phyloP scores from a whole-genome alignment of 2,329 filamentous ascomycete species.

The Colletotrichum chrysophilum region DNA sequence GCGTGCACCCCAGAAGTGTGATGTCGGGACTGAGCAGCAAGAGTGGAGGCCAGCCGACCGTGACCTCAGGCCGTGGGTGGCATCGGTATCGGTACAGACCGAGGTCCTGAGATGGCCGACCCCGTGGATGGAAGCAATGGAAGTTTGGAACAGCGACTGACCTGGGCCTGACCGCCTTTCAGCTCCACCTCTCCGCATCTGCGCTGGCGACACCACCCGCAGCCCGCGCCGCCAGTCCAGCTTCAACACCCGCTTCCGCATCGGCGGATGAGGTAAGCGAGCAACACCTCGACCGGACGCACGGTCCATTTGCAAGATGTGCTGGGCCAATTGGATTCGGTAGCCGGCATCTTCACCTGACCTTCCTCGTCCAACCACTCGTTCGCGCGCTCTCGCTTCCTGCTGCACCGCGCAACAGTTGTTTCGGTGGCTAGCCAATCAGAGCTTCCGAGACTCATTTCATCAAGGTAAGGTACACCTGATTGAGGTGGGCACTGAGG shows the following conservation, averaged over 20 bases:
- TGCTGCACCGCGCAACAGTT: not conserved
- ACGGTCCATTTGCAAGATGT: not conserved
- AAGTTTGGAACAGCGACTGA: not conserved
- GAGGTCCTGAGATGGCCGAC: not conserved
- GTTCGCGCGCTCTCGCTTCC: not conserved
- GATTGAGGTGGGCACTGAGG: not conserved
- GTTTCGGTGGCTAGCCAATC: not conserved
- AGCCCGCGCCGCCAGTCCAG: not conserved
- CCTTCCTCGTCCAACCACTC: not conserved
- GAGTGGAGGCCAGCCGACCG: not conserved
- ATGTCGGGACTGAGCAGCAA: not conserved
- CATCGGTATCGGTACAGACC: not conserved
- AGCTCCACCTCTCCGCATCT: conserved; percentile 10
- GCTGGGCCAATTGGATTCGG: not conserved
- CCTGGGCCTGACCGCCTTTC: conserved; percentile 14
- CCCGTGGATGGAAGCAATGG: not conserved
- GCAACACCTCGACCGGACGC: not conserved
- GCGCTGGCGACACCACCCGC: not conserved
- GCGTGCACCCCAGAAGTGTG: not conserved
- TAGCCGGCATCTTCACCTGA: not conserved
- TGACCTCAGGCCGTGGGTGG: not conserved
- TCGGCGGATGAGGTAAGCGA: conserved; percentile 8
- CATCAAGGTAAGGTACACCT: not conserved
- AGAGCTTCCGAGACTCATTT: not conserved
- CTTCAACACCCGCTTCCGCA: not conserved